Conservation (phyloP, 2,329 filamentous ascomycete species). For the Colletotrichum incanum region DNA sequence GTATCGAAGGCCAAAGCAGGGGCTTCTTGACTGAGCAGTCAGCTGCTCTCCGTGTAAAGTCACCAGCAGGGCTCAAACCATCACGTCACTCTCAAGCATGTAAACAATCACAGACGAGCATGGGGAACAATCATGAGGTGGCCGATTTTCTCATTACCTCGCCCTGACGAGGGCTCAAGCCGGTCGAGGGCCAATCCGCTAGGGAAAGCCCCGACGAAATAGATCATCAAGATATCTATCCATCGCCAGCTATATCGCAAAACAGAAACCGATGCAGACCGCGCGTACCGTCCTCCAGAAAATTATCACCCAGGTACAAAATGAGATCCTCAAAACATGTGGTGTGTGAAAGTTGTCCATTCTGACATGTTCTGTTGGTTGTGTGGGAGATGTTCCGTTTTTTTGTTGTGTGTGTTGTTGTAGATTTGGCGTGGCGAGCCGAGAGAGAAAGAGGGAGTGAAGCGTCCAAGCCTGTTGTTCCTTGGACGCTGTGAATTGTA, state of each 20-base stretch:
- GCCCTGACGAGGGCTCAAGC: constrained; percentile 53
- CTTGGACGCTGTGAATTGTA: constrained; percentile 13
- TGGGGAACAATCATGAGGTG: constrained; percentile 48
- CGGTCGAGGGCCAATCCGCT: constrained; percentile 47
- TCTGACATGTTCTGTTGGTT: constrained; percentile 38
- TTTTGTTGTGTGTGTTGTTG: constrained; percentile 20
- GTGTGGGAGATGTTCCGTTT: constrained; percentile 27
- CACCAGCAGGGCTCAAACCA: not conserved
- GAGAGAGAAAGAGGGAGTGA: not conserved
- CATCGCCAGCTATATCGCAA: constrained; percentile 44
- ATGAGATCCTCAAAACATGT: constrained; percentile 45
- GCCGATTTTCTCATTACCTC: constrained; percentile 58
- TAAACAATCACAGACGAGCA: constrained; percentile 1
- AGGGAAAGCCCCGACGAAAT: constrained; percentile 46
- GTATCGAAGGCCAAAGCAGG: not conserved
- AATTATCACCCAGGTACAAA: constrained; percentile 30
- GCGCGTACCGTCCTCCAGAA: constrained; percentile 24
- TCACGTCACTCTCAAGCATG: not conserved
- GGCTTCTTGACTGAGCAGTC: not conserved
- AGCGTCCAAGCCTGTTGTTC: constrained; percentile 26
- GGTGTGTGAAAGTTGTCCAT: constrained; percentile 48
- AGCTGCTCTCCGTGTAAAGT: not conserved
- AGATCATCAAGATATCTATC: constrained; percentile 45
- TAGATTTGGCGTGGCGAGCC: constrained; percentile 8
- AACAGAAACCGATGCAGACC: constrained; percentile 45